Percentiles rank a stretch among this genome's conserved stretches.
Evolutionary conservation across 192 early-diverging fungal species (phyloP).

Genomic region (Phycomyces blakesleeanus): DNA sequence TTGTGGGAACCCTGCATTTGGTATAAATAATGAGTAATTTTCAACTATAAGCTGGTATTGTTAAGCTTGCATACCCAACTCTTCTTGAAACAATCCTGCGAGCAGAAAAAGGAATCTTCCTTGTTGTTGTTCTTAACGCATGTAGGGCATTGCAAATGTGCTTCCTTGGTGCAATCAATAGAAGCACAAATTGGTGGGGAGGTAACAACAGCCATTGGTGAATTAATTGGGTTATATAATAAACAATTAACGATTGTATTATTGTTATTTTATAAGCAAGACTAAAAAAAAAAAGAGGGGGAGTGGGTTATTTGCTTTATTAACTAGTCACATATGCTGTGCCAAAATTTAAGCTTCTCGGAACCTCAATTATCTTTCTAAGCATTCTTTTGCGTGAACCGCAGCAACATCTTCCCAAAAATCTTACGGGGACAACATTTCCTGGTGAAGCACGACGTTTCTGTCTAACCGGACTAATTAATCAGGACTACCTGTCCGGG

Average conservation of each 20-base stretch:
- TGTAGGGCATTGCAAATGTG: conserved; percentile 71
- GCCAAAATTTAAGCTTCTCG: too few relatives aligned
- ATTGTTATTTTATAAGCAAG: too few relatives aligned
- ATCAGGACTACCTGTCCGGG: too few relatives aligned
- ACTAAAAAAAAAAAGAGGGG: too few relatives aligned
- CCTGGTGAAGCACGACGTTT: too few relatives aligned
- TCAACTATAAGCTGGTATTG: not conserved
- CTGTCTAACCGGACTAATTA: too few relatives aligned
- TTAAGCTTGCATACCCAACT: conserved; percentile 50
- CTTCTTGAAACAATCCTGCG: conserved; percentile 68
- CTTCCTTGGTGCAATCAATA: conserved; percentile 59
- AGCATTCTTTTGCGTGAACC: too few relatives aligned
- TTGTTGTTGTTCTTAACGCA: conserved; percentile 62
- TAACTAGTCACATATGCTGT: too few relatives aligned
- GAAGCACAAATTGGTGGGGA: conserved; percentile 36
- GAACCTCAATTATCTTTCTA: too few relatives aligned
- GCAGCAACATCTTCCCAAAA: too few relatives aligned
- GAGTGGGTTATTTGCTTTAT: too few relatives aligned
- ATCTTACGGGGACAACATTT: too few relatives aligned
- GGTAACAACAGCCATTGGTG: not conserved
- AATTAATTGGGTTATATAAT: not conserved
- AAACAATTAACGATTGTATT: not conserved
- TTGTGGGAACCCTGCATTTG: conserved; percentile 11
- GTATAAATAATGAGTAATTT: not conserved
- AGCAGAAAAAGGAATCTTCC: conserved; percentile 64